Base-by-base conservation (phyloP, 139 green algal genomes). In the Tetradesmus lagerheimii region DNA sequence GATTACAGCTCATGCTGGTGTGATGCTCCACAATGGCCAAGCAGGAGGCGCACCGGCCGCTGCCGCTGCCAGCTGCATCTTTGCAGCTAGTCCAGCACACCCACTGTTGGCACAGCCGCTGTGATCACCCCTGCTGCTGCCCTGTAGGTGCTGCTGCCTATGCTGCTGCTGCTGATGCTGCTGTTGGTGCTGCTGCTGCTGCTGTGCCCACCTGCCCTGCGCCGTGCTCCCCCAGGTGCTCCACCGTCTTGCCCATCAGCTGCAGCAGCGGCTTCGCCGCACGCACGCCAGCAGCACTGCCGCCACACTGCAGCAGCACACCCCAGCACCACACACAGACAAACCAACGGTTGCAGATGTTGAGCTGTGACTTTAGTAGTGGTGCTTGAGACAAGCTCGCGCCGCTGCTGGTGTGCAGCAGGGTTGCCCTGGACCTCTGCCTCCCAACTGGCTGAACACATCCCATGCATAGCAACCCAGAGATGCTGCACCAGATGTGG, bases 211-310 rank as follows among this genome's bases (percentile, higher is more conserved):
- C 88, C 81, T 92, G 89, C 23, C 89, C 89, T 41, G 67, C 12
- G 8, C 91, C 91, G 0, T 75, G 41, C 29, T 64, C 66, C 27
- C 91, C 91, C 20, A 87, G n/a, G 37, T 92, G 91, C 38, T 90
- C 66, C 20, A 91, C 37, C 9, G 62, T 78, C 43, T 81, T 79
- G 29, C 91, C 91, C 91, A 93, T 93, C 67, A 79, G 47, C 25
- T 47, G 66, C 37, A 93, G 91, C 81, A 91, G 57, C 25, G 83
- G 77, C 29, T 45, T 23, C 5, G 88, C 91, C 8, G 88, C 89
- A 14, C 34, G 34, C 35, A 93, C 31, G 41, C 62, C 88, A 62
- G 77, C 43, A 23, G n/a, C 57, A n/a, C 77, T 77, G 66, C 88
- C 91, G 27, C 91, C 91, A 57, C 71, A 86, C 89, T 92, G 66